Percentiles rank a stretch among this genome's conserved stretches.
Conservation (phyloP, 306 rosid species). For the Vicia villosa region DNA sequence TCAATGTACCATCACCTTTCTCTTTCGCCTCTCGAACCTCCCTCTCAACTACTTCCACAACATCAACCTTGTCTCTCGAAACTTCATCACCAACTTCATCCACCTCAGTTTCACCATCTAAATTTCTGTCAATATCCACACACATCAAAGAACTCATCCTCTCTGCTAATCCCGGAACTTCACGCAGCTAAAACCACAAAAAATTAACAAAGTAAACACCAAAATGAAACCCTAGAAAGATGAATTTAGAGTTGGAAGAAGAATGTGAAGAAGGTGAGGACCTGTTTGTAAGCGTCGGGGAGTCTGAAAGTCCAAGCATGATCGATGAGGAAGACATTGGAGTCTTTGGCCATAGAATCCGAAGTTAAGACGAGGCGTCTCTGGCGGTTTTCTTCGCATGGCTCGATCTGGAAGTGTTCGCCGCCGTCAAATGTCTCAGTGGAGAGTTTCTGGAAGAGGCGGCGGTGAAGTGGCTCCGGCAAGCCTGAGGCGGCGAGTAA, state of each 20-base stretch:
- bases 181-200: slow-evolving; percentile 53
- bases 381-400: slow-evolving; percentile 56
- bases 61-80: slow-evolving; percentile 38
- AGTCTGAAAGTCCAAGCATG: slow-evolving; percentile 99
- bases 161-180: slow-evolving; percentile 87
- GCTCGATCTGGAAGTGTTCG: slow-evolving; percentile 69
- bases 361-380: slow-evolving; percentile 70
- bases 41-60: slow-evolving; percentile 53
- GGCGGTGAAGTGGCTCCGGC: slow-evolving; percentile 58
- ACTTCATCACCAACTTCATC: slow-evolving; percentile 21
- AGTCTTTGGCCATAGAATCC: slow-evolving; percentile 54
- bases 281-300: slow-evolving; percentile 86
- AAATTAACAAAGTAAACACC: neutral
- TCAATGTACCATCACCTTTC: slow-evolving; percentile 51
- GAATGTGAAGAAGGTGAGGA: slow-evolving; percentile 14
- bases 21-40: slow-evolving; percentile 54
- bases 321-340: slow-evolving; percentile 81
- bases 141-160: slow-evolving; percentile 92
- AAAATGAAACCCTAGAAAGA: neutral
- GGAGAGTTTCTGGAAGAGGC: slow-evolving; percentile 71
- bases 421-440: slow-evolving; percentile 85
- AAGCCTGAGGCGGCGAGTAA: slow-evolving; percentile 74
- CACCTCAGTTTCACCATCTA: slow-evolving; percentile 54
- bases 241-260: neutral
- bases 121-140: slow-evolving; percentile 55